Conservation (phyloP, 2,329 filamentous ascomycete species). For the Pleomassaria siparia region DNA sequence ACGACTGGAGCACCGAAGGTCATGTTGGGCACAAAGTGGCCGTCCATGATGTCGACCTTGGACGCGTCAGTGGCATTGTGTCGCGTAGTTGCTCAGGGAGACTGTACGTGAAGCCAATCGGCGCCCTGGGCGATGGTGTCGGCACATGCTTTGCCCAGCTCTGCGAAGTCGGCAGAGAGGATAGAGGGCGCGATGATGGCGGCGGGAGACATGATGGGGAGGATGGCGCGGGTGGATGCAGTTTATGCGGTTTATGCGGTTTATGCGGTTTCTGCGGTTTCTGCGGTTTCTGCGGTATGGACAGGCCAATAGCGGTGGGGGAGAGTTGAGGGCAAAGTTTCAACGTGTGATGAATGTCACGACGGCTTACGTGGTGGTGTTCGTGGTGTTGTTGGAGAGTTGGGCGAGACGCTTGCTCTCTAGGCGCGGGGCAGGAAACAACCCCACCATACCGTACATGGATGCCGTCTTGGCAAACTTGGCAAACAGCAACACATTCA, state of each 20-base stretch:
- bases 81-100: constrained; percentile 3
- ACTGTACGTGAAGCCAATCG: constrained; percentile 49
- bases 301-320: constrained; percentile 25
- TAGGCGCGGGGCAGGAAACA: neutral
- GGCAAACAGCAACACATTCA: too few relatives aligned
- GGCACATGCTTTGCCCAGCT: constrained; percentile 82
- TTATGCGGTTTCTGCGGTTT: too few relatives aligned
- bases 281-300: constrained; percentile 12
- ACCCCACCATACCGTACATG: constrained; percentile 19
- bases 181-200: constrained; percentile 99
- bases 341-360: constrained; percentile 29
- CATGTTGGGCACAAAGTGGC: constrained; percentile 98
- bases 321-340: too few relatives aligned
- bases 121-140: constrained; percentile 83
- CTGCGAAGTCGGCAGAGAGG: constrained; percentile 91
- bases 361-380: too few relatives aligned
- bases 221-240: constrained; percentile 3
- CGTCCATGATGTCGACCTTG: constrained; percentile 97
- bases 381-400: constrained; percentile 40
- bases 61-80: constrained; percentile 65
- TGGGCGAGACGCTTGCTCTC: constrained; percentile 27
- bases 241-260: too few relatives aligned
- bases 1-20: constrained; percentile 96
- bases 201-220: constrained; percentile 71
- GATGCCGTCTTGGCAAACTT: constrained; percentile 21